Evolutionary conservation across 352 stramenopile genomes (phyloP), one percentile per base, ranked within the genome.

Genomic region (Phytopythium chamaehyphon): DNA sequence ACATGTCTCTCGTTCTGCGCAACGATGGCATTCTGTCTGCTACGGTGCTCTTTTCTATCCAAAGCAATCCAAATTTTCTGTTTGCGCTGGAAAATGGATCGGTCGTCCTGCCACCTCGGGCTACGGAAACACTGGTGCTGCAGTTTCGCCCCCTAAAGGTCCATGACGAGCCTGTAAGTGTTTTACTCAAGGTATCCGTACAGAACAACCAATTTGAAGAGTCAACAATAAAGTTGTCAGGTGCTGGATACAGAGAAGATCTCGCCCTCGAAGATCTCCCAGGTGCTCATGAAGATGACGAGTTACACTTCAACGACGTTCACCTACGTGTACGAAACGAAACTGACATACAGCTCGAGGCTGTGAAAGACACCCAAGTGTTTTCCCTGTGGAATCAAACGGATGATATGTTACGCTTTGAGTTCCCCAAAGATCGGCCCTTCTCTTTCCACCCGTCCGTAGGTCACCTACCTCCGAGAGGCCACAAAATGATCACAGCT

Each of bases 21-120:
- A 98, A 98, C 55, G 90, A 97, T 55, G 93, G 93, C 4, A 90
- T 97, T 52, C 52, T 98, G n/a, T 62, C 90, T 5, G 77, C 89
- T 0, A 97, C 89, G 1, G 88, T 97, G 22, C 59, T 97, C 1
- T 97, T 98, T 58, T 87, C 90, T 14, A 87, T 96, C 59, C 60
- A 71, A 37, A 37, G 61, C 6, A 93, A 95, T 44, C 65, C 72
- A 5, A 90, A 86, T 42, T 94, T 89, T 45, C 49, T 85, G 4
- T 90, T 93, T 26, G 60, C 76, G 1, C 60, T 88, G 31, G 76
- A 69, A 0, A 94, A 93, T 40, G 81, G 75, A 28, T 96, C 84
- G 0, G 47, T 96, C 11, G 69, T 86, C 2, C 64, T 97, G 11
- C 36, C 80, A 12, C 86, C 90, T 0, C 77, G 83, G 42, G 58